Evolutionary conservation across 495 filamentous ascomycete genomes (phyloP).

Genomic region (Saxophila tyrrhenica): DNA sequence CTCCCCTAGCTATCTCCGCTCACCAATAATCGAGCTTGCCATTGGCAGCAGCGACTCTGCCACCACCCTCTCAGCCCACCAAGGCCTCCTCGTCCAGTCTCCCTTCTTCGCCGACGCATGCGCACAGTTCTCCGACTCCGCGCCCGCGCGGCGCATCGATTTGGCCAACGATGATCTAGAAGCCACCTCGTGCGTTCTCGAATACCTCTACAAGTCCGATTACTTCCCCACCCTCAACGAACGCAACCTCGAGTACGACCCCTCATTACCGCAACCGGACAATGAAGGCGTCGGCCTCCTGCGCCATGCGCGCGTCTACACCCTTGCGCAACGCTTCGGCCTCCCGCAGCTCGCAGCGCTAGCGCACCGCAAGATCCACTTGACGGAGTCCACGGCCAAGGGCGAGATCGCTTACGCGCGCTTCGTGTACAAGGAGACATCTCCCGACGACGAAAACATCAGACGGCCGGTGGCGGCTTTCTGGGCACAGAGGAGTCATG

Average conservation of each 20-base stretch:
- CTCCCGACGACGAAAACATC: conserved; percentile 55
- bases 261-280: conserved; percentile 49
- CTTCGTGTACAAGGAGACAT: conserved; percentile 74
- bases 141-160: conserved; percentile 49
- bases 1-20: conserved; percentile 56
- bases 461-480: conserved; percentile 78
- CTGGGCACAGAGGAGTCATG: conserved; percentile 74
- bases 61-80: conserved; percentile 64
- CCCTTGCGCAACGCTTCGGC: conserved; percentile 68
- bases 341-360: conserved; percentile 63
- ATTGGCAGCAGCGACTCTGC: conserved; percentile 52
- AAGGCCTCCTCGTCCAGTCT: conserved; percentile 59
- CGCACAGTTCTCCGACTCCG: conserved; percentile 43
- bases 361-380: conserved; percentile 79
- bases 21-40: conserved; percentile 67
- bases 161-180: conserved; percentile 63
- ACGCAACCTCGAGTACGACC: conserved; percentile 44
- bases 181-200: conserved; percentile 75
- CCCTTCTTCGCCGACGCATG: conserved; percentile 61
- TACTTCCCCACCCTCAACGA: conserved; percentile 58
- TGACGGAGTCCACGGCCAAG: conserved; percentile 68
- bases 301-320: conserved; percentile 80
- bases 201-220: conserved; percentile 86
- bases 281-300: conserved; percentile 64
- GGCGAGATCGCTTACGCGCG: conserved; percentile 84